Conservation (phyloP, 441 rosid genomes). For the Croton laevigatus region DNA sequence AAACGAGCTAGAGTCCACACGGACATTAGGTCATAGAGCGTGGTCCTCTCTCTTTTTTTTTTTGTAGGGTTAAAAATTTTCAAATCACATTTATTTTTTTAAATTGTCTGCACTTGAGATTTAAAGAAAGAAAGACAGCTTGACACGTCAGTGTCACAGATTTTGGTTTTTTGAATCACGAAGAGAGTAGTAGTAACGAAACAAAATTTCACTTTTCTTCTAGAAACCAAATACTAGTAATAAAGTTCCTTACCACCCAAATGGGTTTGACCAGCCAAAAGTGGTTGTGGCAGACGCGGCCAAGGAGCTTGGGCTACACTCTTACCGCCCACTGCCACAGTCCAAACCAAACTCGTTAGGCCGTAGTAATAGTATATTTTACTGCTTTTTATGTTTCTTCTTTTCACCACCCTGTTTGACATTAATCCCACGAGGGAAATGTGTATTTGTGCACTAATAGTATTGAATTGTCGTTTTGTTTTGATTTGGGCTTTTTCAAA, state of each 20-base stretch:
- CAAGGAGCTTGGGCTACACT: neutral
- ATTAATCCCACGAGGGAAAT: too few relatives aligned
- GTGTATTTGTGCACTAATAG: too few relatives aligned
- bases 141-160: neutral
- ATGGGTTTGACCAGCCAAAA: neutral
- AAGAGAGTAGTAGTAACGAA: neutral
- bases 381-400: too few relatives aligned
- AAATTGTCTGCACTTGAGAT: neutral
- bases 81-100: neutral
- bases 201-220: constrained; percentile 1
- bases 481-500: neutral
- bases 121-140: neutral
- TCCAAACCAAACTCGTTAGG: too few relatives aligned
- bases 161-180: too few relatives aligned
- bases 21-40: neutral
- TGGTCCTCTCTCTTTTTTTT: neutral
- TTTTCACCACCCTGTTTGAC: too few relatives aligned
- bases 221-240: neutral
- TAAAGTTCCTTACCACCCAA: neutral
- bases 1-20: constrained; percentile 7
- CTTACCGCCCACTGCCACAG: neutral
- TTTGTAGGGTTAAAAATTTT: neutral
- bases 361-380: too few relatives aligned
- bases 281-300: neutral
- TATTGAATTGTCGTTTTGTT: neutral